Base-by-base conservation (phyloP, 345 rosid genomes). In the Ceriops zippeliana region DNA sequence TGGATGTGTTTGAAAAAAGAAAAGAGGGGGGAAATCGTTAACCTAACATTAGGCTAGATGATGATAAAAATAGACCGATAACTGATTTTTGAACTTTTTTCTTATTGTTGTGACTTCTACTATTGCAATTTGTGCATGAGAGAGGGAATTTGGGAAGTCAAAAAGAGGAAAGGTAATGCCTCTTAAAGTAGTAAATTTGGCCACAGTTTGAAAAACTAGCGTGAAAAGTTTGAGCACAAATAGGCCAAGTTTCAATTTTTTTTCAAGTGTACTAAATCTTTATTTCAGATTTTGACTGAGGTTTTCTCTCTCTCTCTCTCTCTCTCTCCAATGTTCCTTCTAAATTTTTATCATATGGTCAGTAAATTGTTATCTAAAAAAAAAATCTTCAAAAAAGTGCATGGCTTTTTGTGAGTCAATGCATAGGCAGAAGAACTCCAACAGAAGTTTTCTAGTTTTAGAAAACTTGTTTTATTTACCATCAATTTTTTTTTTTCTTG, bases 61-160 rank as follows among this genome's bases (percentile, higher is more conserved):
- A 54, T 5, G 62, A 7, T 6, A 20, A 60, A 51, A 83, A 80
- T 75, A 65, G 80, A 79, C 86, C 74, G 57, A 65, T 70, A 80
- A 77, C 82, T 61, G 77, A 77, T 72, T 22, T 63, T 77, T 52
- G 68, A 63, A 34, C 26, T 17, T 21, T 58, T 58, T 26, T 8
- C 26, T 30, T 31, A 49, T 31, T 46, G 62, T 32, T 38, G 52
- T 2, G 70, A 66, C 46, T 42, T 72, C 70, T 20, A 38, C 59
- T 37, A 47, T 13, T 5, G 5, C 1, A 61, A 47, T 30, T 30
- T 49, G 30, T 2, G 31, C 46, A 15, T 2, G 24, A 1, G 22
- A 8, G 8, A 35, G 1, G 31, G 60, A 13, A 27, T 20, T 5
- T 56, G 19, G 62, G 16, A 27, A 66, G 16, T 21, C 58, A 53